Base-by-base conservation (phyloP, 441 rosid species). In the Eutrema salsugineum region DNA sequence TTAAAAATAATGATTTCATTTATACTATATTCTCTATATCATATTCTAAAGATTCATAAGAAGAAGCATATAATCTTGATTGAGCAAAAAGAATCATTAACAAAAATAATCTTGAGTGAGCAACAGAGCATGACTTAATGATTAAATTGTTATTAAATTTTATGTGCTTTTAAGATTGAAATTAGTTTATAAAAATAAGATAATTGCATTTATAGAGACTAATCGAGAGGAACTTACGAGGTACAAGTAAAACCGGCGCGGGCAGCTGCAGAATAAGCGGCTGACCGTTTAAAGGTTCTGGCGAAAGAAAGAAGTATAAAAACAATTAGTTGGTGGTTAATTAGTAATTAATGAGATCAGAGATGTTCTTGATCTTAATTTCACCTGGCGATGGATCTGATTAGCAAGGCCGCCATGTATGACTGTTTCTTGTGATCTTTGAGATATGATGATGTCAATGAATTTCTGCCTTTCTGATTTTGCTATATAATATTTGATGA, bases 361-460 rank as follows among this genome's bases (percentile, higher is more conserved):
- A 44, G 43, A 28, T 65, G 51, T 46, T 39, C 5, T 16, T 16
- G 22, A 19, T 32, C 17, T 32, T 38, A 15, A 11, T 15, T 14
- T 66, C 19, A 73, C 77, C 77, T 73, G 0, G 22, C 51, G 47
- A 66, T 66, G 36, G 68, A 58, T 73, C 72, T 66, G 54, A 66
- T 58, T 20, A 58, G 22, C 56, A 30, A 1, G 12, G 67, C 39
- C 38, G 67, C 72, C 77, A 73, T 73, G 30, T 61, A 28, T 39
- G 72, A 58, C 27, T 38, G 4, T 39, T 12, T 58, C 30, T 22
- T 22, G 24, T 2, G 24, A 22, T 22, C 24, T 22, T 39, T 62
- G 40, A 48, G 11, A 14, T 46, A 22, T 22, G 24, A 22, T 22
- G 24, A 22, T 22, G 24, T 22, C 24, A 22, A 22, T 22, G 24